Conservation (phyloP, 2,329 filamentous ascomycete species). For the Onygena corvina region DNA sequence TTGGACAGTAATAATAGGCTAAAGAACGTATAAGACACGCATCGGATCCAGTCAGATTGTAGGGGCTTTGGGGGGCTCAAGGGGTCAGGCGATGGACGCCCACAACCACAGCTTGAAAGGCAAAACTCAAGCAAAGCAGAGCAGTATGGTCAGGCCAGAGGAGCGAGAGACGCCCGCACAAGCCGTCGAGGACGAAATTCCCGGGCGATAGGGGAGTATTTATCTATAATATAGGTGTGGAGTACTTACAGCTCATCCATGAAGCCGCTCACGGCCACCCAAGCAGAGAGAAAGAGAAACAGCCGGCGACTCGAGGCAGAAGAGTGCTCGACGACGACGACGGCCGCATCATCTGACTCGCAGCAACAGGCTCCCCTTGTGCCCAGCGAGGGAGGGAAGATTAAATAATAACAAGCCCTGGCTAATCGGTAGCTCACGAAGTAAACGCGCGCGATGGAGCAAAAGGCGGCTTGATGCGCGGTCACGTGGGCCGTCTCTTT, state of each 20-base stretch:
- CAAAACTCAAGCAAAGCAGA: too few relatives aligned
- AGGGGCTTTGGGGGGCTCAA: neutral
- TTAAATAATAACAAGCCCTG: neutral
- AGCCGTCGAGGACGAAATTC: too few relatives aligned
- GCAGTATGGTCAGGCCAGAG: too few relatives aligned
- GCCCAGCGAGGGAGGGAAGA: neutral
- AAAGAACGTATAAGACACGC: neutral
- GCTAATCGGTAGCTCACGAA: neutral
- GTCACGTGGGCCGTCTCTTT: neutral
- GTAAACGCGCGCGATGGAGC: neutral
- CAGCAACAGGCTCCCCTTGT: neutral
- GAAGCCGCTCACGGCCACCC: neutral
- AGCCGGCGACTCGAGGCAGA: neutral
- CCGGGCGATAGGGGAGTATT: too few relatives aligned
- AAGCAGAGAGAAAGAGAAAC: neutral
- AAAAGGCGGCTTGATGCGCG: too few relatives aligned
- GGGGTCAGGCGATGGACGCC: neutral
- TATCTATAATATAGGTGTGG: too few relatives aligned
- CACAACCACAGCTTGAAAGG: too few relatives aligned
- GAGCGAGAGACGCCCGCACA: too few relatives aligned
- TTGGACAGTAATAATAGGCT: too few relatives aligned
- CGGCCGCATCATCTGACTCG: neutral
- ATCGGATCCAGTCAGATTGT: neutral
- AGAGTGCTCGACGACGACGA: neutral
- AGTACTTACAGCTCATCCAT: conserved; percentile 3